Evolutionary conservation across 805 yeast genomes (phyloP).

Genomic region (Dipodascopsis tothii): DNA sequence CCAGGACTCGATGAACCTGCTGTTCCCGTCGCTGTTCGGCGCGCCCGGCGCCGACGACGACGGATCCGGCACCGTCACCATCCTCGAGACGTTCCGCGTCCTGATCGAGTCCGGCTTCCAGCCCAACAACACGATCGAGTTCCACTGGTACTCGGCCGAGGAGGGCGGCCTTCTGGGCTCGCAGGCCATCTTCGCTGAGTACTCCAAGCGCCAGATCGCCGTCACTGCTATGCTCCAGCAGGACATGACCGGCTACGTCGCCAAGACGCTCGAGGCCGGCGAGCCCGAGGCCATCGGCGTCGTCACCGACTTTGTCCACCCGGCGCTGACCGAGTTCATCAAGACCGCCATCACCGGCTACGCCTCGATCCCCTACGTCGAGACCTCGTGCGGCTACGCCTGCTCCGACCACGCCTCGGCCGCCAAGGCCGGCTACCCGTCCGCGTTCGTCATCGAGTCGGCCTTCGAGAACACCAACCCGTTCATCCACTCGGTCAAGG

Average conservation of each 20-base stretch:
- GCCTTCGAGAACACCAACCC: slow-evolving; percentile 57
- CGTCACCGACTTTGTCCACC: slow-evolving; percentile 60
- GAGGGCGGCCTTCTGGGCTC: slow-evolving; percentile 90
- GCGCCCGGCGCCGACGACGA: slow-evolving; percentile 97
- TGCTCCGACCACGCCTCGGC: slow-evolving; percentile 93
- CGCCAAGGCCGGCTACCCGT: slow-evolving; percentile 71
- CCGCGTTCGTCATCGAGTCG: slow-evolving; percentile 74
- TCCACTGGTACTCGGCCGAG: slow-evolving; percentile 93
- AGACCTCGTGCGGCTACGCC: slow-evolving; percentile 80
- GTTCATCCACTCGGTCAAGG: slow-evolving; percentile 68
- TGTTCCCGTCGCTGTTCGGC: slow-evolving; percentile 57
- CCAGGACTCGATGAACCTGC: slow-evolving; percentile 71
- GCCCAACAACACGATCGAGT: slow-evolving; percentile 72
- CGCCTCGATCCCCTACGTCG: slow-evolving; percentile 60
- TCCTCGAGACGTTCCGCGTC: slow-evolving; percentile 65
- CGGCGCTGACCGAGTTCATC: slow-evolving; percentile 50
- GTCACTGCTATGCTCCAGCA: slow-evolving; percentile 86
- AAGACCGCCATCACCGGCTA: slow-evolving; percentile 55
- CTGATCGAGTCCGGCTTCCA: slow-evolving; percentile 40
- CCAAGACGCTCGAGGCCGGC: slow-evolving; percentile 43
- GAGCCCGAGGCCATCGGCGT: slow-evolving; percentile 69
- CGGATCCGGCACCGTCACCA: slow-evolving; percentile 79
- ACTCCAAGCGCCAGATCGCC: slow-evolving; percentile 38
- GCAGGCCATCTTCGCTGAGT: slow-evolving; percentile 59
- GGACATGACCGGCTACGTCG: slow-evolving; percentile 84